phyloP scores from a whole-genome alignment of 768 basidiomycete species.

The Tricholoma bakamatsutake region DNA sequence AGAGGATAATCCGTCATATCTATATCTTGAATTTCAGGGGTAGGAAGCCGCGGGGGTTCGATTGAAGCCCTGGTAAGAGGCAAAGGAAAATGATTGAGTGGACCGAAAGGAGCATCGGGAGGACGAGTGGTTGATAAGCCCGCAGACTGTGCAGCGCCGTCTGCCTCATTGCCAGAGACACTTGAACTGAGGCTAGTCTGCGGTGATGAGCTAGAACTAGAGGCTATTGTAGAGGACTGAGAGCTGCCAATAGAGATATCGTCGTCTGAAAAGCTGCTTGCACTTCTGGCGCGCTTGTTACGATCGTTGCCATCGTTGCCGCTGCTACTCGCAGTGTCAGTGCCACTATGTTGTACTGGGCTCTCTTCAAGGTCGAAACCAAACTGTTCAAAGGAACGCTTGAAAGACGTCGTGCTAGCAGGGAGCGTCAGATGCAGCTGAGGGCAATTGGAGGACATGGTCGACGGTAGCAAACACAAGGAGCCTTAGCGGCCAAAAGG shows the following conservation, averaged over 20 bases:
- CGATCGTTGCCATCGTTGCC: conserved; percentile 39
- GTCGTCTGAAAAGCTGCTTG: conserved; percentile 38
- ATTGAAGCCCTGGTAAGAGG: conserved; percentile 12
- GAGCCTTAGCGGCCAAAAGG: not conserved
- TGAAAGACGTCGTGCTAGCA: conserved; percentile 48
- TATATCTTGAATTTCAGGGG: conserved; percentile 43
- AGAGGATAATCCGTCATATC: conserved; percentile 42
- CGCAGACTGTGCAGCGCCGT: conserved; percentile 3
- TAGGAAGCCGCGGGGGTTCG: conserved; percentile 34
- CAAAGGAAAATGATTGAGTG: conserved; percentile 16
- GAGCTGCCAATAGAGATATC: conserved; percentile 28
- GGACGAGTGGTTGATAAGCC: conserved; percentile 11
- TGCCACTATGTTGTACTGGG: conserved; percentile 20
- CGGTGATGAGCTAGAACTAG: conserved; percentile 17
- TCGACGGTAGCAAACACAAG: conserved; percentile 14
- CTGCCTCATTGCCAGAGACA: conserved; percentile 5
- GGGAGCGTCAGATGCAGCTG: conserved; percentile 50
- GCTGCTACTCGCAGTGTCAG: conserved; percentile 21
- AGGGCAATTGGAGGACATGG: conserved; percentile 39
- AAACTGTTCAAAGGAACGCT: conserved; percentile 54
- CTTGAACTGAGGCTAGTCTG: conserved; percentile 11
- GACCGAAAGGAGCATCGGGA: conserved; percentile 6
- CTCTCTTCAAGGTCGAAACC: conserved; percentile 52
- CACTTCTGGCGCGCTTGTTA: conserved; percentile 54
- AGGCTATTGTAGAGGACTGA: conserved; percentile 29